phyloP scores from a whole-genome alignment of 1,284 basidiomycete genomes.

The Naganishia sp. region DNA sequence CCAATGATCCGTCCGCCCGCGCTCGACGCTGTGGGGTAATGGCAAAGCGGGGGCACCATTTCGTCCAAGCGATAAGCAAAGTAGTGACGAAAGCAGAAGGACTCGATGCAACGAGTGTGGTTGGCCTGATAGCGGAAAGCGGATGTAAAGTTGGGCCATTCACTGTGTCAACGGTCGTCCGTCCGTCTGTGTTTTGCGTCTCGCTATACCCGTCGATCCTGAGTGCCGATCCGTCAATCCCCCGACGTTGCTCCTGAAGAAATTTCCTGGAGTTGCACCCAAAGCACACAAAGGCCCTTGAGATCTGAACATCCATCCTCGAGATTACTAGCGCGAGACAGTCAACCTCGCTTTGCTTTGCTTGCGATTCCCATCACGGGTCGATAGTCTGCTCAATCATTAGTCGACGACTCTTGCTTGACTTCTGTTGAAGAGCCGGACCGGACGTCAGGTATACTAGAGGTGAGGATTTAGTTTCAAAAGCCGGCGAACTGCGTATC shows the following conservation, averaged over 20 bases:
- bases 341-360: no score
- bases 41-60: not conserved
- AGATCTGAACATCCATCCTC: no score
- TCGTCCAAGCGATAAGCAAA: constrained; percentile 21
- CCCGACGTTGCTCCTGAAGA: not conserved
- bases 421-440: no score
- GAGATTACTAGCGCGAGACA: no score
- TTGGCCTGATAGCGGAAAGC: constrained; percentile 19
- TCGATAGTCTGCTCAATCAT: not conserved
- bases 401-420: no score
- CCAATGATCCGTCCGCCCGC: constrained; percentile 22
- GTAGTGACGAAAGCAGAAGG: not conserved
- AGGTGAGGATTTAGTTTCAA: not conserved
- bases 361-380: not conserved
- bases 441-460: no score
- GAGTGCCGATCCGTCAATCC: not conserved
- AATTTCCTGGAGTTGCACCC: not conserved
- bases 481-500: not conserved
- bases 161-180: constrained; percentile 1
- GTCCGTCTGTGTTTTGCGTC: not conserved
- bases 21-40: constrained; percentile 8
- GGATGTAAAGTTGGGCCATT: constrained; percentile 4
- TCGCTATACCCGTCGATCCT: not conserved
- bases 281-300: not conserved
- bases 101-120: not conserved